Evolutionary conservation across 176 grass and related monocot species (phyloP), one percentile per base, ranked within the genome.

Genomic region (Pharus latifolius): DNA sequence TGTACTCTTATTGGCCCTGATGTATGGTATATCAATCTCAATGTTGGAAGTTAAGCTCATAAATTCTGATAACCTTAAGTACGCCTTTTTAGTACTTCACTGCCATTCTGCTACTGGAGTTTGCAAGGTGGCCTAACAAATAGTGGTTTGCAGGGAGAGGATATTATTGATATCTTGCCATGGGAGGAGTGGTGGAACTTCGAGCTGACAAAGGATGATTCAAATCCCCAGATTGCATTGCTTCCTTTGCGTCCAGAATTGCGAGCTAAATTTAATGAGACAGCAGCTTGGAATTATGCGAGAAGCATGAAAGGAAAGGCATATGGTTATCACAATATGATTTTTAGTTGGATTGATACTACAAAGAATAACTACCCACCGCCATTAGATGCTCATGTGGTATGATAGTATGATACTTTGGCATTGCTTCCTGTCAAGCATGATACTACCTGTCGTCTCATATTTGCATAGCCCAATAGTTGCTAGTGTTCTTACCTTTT

Each of bases 131-230:
- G 6, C 8, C 35, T 78, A 73, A 84, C 26, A 52, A 53, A 43
- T 46, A 24, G n/a, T 11, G 0, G 2, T 69, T 28, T 66, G 22
- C 68, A 98, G 95, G 95, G 95, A 68, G 95, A 93, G 63, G 90
- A 98, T 98, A 61, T 93, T 54, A 98, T 98, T 81, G 90, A 78
- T 61, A 84, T 98, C 65, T 80, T 98, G 76, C 71, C 90, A 20
- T 98, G 95, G 95, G 95, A 98, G n/a, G 90, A 98, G 56, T 98
- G 95, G 95, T 98, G 95, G 95, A 78, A 88, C 17, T 87, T 83
- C 42, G 95, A 98, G 80, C 64, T 78, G 56, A 81, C 80, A 62
- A 82, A 90, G 65, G 95, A 93, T 49, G 86, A 98, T 77, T 85
- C 95, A 34, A 82, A 98, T 61, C 95, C 95, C 47, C 95, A 98